These are phyloP conservation scores for Monascus ruber DNA, from an alignment of 2,329 filamentous ascomycete species.

Conservation along the genomic window DNA sequence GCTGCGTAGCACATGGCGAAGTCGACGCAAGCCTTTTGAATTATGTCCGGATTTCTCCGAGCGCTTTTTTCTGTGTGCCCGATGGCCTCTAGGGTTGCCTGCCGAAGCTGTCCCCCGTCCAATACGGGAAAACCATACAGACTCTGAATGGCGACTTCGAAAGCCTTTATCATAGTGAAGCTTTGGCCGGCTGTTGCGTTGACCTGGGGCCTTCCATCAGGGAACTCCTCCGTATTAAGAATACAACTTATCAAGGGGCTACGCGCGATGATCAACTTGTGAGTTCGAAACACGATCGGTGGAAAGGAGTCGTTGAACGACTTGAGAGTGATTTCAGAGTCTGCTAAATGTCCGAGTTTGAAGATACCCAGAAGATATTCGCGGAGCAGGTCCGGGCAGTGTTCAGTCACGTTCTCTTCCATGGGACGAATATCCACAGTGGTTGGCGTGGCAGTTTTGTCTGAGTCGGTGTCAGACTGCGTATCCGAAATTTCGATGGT, in stretches of 20 bases:
- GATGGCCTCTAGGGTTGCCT: slow-evolving; percentile 5
- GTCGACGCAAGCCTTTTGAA: slow-evolving; percentile 13
- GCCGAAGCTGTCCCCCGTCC: slow-evolving; percentile 5
- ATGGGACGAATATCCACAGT: background rate
- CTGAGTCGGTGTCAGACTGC: background rate
- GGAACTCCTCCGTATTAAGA: slow-evolving; percentile 5
- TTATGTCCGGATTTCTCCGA: slow-evolving; percentile 3
- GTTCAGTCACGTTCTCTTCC: background rate
- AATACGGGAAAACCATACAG: slow-evolving; percentile 17
- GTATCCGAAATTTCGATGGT: background rate
- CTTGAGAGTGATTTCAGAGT: slow-evolving; percentile 11
- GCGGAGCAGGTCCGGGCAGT: background rate
- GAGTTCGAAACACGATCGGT: slow-evolving; percentile 8
- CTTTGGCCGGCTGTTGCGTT: slow-evolving; percentile 6
- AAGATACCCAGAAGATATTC: slow-evolving; percentile 6
- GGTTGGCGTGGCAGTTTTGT: background rate
- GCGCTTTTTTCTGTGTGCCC: slow-evolving; percentile 5
- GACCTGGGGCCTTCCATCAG: slow-evolving; percentile 1
- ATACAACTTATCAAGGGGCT: slow-evolving; percentile 12
- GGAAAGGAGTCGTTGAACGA: slow-evolving; percentile 8
- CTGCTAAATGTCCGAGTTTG: slow-evolving; percentile 7
- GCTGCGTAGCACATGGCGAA: slow-evolving; percentile 21
- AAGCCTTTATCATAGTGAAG: slow-evolving; percentile 13
- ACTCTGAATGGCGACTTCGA: slow-evolving; percentile 15
- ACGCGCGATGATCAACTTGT: slow-evolving; percentile 13